phyloP scores from a whole-genome alignment of 179 eudicot species.

The Amaranthus tricolor region DNA sequence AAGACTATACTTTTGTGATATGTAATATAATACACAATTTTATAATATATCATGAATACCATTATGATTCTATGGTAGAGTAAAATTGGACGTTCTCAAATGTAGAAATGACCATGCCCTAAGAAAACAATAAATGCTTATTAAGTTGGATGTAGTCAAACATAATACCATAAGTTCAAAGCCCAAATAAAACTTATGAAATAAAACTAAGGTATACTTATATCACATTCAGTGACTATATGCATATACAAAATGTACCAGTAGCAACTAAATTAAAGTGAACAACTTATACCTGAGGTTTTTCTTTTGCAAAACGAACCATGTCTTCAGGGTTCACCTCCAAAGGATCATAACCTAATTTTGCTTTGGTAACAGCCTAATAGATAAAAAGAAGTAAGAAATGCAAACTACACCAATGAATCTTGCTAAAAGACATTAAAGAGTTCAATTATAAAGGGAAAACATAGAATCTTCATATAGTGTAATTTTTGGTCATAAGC shows the following conservation, averaged over 20 bases:
- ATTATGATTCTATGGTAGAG: neutral
- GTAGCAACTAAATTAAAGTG: neutral
- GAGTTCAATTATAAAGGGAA: neutral
- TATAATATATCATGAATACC: no score
- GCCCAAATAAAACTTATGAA: neutral
- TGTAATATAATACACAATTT: no score
- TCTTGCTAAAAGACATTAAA: no score
- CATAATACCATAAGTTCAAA: neutral
- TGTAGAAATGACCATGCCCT: neutral
- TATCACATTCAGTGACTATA: neutral
- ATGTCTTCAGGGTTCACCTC: conserved; percentile 99
- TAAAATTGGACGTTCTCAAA: conserved; percentile 9
- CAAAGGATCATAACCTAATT: conserved; percentile 93
- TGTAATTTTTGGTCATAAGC: conserved; percentile 4
- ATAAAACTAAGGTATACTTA: neutral
- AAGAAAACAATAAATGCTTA: neutral
- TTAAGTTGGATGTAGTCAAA: neutral
- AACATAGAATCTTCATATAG: neutral
- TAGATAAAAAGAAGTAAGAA: conserved; percentile 7
- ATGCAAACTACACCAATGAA: neutral
- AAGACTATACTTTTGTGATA: no score
- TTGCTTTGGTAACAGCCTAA: conserved; percentile 96
- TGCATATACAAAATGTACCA: neutral
- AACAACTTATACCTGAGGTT: conserved; percentile 70
- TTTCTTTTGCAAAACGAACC: conserved; percentile 92